Evolutionary conservation across 352 stramenopile species (phyloP), one percentile per base, ranked within the genome.

Genomic region (Peronospora tabacina): DNA sequence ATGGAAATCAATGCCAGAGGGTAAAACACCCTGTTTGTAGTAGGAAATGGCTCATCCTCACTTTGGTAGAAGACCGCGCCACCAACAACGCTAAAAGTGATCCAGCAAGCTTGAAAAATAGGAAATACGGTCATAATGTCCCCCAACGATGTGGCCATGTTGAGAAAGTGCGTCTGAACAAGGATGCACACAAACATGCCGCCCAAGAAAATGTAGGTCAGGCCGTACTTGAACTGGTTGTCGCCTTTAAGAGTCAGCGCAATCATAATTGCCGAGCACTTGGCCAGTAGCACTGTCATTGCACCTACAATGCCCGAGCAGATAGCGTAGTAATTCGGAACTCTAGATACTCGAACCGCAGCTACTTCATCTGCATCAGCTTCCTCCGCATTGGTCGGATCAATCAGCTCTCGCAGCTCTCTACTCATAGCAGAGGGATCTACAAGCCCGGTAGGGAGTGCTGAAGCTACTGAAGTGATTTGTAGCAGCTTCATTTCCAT

Each of bases 71-170:
- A 94, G 2, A 94, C 69, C 5, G 80, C 79, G 8, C 82, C 82
- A 7, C 82, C 82, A 35, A 94, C 68, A 24, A 94, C 82, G 37
- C 80, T 91, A 41, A 94, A 94, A 22, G 74, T 87, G 52, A 94
- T 94, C 83, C 83, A 94, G 48, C 71, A 90, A 26, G 81, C 78
- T 50, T 94, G 83, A 52, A 94, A 94, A 57, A 87, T 89, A 15
- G 83, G 83, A 45, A 90, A 94, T 30, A 94, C 83, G 10, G 81
- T 94, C 81, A 94, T 92, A 60, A 88, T 90, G 52, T 94, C 79
- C 11, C 83, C 83, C 36, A 91, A 50, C 9, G 81, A 50, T 36
- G 79, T 94, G 5, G 83, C 83, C 63, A 90, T 76, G 52, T 94
- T 94, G 44, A 94, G 72, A 52, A 94, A 85, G 45, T 94, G 81